Base-by-base conservation (phyloP, 2,329 filamentous ascomycete genomes). In the Aspergillus sp. region DNA sequence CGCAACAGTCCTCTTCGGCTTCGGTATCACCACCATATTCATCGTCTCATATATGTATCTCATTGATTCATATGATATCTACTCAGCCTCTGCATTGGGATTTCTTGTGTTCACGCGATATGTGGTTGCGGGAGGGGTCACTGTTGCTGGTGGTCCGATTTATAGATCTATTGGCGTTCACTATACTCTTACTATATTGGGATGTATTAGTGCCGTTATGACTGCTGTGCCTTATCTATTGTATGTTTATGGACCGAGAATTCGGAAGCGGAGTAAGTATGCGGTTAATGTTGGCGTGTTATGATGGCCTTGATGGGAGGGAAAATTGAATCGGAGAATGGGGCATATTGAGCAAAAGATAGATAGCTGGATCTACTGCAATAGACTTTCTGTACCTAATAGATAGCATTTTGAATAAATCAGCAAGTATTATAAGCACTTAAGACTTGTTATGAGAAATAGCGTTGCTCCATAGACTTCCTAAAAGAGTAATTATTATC, bases 11-110 rank as follows among this genome's bases (percentile, higher is more conserved):
- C 48, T 78, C 1, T 77, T 80, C 51, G 76, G 77, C 3, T 73
- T 69, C 42, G 72, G 70, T 2, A 63, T 74, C 35, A 62, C 73
- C 7, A 67, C 66, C 33, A 64, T 77, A 6, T 77, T 76, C 57
- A 71, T 75, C 38, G 67, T 64, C 40, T 68, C 64, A 37, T 77
- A 77, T 39, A 69, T 75, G 61, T 82, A 81, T 54, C 72, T 81
- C 44, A 79, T 81, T 40, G 75, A 79, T 49, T 68, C 66, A 6
- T 82, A 80, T 49, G 71, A 74, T 34, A 64, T 63, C 1, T 77
- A 76, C 47, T 69, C 76, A 0, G 77, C 74, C 1, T 68, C 62
- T 1, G 74, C 72, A 0, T 58, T 77, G 13, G 69, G 67, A 0
- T 57, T 67, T 30, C 54, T 69, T 9, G 69, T 70, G 0, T 54